phyloP scores from a whole-genome alignment of 768 basidiomycete species.

The Naganishia randhawae region DNA sequence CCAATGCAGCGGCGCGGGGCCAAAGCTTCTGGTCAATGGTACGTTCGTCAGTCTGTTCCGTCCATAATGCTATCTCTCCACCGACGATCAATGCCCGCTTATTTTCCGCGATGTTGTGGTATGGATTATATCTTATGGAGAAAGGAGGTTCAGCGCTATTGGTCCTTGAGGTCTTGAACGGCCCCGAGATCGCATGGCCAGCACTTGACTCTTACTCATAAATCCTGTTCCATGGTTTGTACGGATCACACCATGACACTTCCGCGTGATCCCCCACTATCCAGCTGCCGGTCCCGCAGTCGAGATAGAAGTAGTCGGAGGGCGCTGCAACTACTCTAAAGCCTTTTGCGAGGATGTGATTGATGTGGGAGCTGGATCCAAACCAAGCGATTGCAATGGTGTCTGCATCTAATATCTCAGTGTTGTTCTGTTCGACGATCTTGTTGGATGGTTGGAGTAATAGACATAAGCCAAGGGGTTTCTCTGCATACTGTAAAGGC shows the following conservation, averaged over 20 bases:
- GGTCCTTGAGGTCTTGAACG: background rate
- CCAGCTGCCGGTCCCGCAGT: slow-evolving; percentile 72
- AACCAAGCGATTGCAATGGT: background rate
- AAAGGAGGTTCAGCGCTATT: background rate
- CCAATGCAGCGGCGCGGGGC: slow-evolving; percentile 68
- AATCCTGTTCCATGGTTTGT: slow-evolving; percentile 75
- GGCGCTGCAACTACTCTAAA: slow-evolving; percentile 65
- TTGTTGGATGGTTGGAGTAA: no score
- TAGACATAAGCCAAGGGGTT: no score
- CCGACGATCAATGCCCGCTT: slow-evolving; percentile 64
- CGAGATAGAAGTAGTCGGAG: slow-evolving; percentile 75
- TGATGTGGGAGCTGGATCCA: slow-evolving; percentile 58
- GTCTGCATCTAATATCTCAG: background rate
- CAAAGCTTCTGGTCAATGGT: slow-evolving; percentile 68
- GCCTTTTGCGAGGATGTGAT: slow-evolving; percentile 61
- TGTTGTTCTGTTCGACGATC: background rate
- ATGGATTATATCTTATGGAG: slow-evolving; percentile 68
- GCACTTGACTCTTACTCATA: slow-evolving; percentile 26
- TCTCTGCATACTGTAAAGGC: background rate
- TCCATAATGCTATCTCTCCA: slow-evolving; percentile 67
- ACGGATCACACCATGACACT: slow-evolving; percentile 65
- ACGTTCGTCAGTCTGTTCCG: slow-evolving; percentile 66
- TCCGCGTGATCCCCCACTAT: slow-evolving; percentile 41
- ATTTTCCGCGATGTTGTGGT: slow-evolving; percentile 56
- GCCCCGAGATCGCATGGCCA: background rate